Conservation (phyloP, 345 rosid genomes). For the Eucalyptus pauciflora region DNA sequence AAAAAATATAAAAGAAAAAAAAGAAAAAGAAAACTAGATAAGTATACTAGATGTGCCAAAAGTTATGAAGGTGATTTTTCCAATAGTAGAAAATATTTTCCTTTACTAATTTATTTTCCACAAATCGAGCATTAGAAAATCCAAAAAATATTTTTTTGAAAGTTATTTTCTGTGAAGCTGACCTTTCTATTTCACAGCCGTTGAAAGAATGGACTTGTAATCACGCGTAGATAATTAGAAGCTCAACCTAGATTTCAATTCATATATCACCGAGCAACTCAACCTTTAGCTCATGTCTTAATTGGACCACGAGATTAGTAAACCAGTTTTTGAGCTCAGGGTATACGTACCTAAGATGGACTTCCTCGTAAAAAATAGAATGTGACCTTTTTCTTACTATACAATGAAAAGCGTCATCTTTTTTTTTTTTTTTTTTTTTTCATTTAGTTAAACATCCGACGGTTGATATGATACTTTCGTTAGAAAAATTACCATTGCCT, state of each 20-base stretch:
- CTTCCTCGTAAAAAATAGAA: neutral
- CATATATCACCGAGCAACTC: neutral
- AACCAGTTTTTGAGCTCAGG: neutral
- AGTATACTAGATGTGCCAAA: rapidly evolving
- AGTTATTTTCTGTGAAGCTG: neutral
- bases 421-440: no score
- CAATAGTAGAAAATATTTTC: no score
- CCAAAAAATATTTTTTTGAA: no score
- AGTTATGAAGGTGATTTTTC: no score
- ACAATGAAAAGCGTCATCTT: no score
- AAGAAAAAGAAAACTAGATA: no score
- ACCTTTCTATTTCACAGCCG: neutral
- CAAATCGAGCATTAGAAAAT: rapidly evolving
- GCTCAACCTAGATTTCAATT: neutral
- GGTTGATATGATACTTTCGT: neutral
- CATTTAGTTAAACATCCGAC: neutral
- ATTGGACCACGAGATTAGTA: neutral
- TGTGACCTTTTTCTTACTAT: neutral
- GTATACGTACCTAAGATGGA: neutral
- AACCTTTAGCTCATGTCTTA: neutral
- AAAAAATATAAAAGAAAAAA: no score
- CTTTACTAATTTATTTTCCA: no score
- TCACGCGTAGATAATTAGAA: neutral
- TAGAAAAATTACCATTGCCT: neutral
- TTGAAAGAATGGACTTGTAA: neutral